A percentile compares a stretch with the other conserved stretches of the same genome.
Conservation (phyloP, 306 rosid genomes). For the Prunus salicina region DNA sequence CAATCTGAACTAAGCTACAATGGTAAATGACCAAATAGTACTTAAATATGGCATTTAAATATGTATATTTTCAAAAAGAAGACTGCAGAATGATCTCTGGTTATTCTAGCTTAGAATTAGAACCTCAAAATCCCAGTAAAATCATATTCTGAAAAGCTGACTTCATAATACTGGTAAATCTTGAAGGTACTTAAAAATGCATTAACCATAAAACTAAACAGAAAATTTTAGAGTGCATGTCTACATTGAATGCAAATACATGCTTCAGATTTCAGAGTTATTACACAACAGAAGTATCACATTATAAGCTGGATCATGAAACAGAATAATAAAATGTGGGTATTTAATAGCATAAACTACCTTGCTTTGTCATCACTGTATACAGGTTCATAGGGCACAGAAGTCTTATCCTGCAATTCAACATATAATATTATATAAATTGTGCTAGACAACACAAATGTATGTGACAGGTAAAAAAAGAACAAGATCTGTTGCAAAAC, state of each 20-base stretch:
- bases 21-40: background rate
- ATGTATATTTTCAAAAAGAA: background rate
- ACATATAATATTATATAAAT: background rate
- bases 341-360: slow-evolving; percentile 21
- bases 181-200: background rate
- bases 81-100: background rate
- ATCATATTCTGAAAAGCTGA: background rate
- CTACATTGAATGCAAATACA: background rate
- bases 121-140: background rate
- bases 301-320: background rate
- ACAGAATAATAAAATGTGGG: background rate
- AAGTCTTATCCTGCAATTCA: slow-evolving; percentile 39
- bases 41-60: background rate
- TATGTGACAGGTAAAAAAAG: background rate
- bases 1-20: background rate
- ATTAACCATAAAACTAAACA: background rate
- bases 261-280: background rate
- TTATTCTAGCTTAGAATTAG: background rate
- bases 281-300: background rate
- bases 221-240: background rate
- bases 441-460: background rate
- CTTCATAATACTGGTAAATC: background rate
- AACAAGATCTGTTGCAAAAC: background rate
- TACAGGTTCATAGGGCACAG: slow-evolving; percentile 39
- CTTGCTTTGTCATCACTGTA: slow-evolving; percentile 52